Evolutionary conservation across 495 filamentous ascomycete species (phyloP).

Genomic region (Pyronema domesticum): DNA sequence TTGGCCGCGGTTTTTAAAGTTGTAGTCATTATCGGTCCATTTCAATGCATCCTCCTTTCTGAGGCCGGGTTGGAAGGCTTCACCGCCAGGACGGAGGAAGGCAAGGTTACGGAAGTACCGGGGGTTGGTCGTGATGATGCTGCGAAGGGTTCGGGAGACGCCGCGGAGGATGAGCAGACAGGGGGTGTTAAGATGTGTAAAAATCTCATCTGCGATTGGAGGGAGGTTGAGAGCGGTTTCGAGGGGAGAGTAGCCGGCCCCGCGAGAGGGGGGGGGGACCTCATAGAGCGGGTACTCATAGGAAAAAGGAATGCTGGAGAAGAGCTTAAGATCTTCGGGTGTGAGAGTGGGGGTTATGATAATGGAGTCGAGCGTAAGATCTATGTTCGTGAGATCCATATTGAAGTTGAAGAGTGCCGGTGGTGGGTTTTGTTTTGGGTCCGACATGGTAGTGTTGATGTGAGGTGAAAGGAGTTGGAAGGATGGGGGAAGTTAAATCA

Average conservation of each 20-base stretch:
- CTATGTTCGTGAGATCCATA: neutral
- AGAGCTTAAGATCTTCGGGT: no score
- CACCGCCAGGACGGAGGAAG: constrained; percentile 7
- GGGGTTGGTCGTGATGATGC: constrained; percentile 5
- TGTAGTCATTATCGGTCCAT: neutral
- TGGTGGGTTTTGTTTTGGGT: no score
- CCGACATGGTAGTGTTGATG: no score
- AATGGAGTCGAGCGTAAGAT: no score
- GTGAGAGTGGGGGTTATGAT: no score
- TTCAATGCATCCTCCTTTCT: constrained; percentile 4
- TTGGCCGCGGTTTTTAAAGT: neutral
- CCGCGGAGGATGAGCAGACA: constrained; percentile 10
- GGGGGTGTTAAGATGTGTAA: constrained; percentile 5
- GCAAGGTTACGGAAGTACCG: constrained; percentile 14
- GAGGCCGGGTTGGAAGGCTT: neutral
- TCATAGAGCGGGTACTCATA: no score
- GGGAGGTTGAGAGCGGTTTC: neutral
- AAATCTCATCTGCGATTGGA: neutral
- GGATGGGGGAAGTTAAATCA: no score
- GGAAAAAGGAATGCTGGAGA: no score
- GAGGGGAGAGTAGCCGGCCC: neutral
- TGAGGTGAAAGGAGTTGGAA: no score
- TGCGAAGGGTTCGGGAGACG: constrained; percentile 5
- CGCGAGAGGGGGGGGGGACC: no score
- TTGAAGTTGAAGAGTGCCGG: neutral